phyloP scores from a whole-genome alignment of 148 eudicot genomes.

The Camellia lanceoleosa region DNA sequence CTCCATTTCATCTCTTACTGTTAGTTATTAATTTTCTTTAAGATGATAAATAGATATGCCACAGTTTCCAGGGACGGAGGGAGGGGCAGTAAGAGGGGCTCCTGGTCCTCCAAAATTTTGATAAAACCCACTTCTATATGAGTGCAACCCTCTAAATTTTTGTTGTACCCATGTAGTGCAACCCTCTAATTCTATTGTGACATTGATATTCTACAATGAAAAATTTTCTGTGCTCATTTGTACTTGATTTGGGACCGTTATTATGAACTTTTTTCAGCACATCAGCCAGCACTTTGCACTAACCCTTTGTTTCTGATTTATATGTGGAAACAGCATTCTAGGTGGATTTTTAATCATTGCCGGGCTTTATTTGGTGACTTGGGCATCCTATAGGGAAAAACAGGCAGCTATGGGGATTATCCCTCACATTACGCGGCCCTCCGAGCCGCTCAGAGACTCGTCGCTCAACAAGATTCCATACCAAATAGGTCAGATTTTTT shows the following conservation, averaged over 20 bases:
- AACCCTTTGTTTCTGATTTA: neutral
- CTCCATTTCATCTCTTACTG: neutral
- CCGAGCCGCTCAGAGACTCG: slow-evolving; percentile 60
- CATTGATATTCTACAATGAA: neutral
- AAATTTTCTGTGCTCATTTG: neutral
- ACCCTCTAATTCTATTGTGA: too few relatives aligned
- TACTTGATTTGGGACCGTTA: too few relatives aligned
- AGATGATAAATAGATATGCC: too few relatives aligned
- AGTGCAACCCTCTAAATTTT: too few relatives aligned
- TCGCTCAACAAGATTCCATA: slow-evolving; percentile 40
- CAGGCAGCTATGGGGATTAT: slow-evolving; percentile 36
- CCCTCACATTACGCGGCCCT: slow-evolving; percentile 33
- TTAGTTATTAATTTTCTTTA: neutral
- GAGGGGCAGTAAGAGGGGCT: too few relatives aligned
- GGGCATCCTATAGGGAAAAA: slow-evolving; percentile 75
- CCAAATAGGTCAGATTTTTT: slow-evolving; percentile 44
- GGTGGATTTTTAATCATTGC: slow-evolving; percentile 78
- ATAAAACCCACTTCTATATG: too few relatives aligned
- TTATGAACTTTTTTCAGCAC: neutral
- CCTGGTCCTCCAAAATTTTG: too few relatives aligned
- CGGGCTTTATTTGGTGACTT: slow-evolving; percentile 89
- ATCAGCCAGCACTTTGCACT: neutral
- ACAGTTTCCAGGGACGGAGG: too few relatives aligned
- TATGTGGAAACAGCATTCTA: slow-evolving; percentile 55
- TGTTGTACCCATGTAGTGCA: too few relatives aligned